Conservation (phyloP, 1,284 basidiomycete genomes). For the Cryptococcus sp. region DNA sequence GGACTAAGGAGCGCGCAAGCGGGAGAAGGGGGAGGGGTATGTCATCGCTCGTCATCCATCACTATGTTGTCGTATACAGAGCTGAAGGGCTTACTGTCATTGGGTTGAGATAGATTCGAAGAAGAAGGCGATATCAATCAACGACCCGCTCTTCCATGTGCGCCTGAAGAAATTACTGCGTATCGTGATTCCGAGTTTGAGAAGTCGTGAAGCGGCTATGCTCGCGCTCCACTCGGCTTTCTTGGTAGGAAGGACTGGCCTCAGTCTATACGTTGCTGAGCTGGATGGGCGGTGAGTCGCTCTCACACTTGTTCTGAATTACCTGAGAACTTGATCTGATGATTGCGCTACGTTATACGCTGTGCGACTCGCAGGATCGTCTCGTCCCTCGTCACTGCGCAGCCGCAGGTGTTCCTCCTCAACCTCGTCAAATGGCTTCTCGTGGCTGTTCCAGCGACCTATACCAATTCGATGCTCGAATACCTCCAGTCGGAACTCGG, state of each 20-base stretch:
- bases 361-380: constrained; percentile 68
- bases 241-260: constrained; percentile 82
- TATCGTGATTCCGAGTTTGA: constrained; percentile 84
- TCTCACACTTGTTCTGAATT: constrained; percentile 62
- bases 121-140: constrained; percentile 55
- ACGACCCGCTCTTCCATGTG: constrained; percentile 83
- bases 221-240: constrained; percentile 84
- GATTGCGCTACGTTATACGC: constrained; percentile 28
- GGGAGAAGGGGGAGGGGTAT: constrained; percentile 22
- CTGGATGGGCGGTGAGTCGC: constrained; percentile 80
- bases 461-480: constrained; percentile 94
- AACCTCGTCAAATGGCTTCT: constrained; percentile 89
- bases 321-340: constrained; percentile 71
- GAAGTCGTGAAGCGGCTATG: constrained; percentile 82
- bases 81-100: background rate
- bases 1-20: constrained; percentile 12
- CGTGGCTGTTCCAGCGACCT: constrained; percentile 93
- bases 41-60: background rate
- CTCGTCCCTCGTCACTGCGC: constrained; percentile 87
- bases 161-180: constrained; percentile 74
- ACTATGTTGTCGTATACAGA: background rate
- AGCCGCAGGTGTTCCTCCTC: constrained; percentile 73
- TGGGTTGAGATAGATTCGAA: background rate
- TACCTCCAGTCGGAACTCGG: constrained; percentile 93
- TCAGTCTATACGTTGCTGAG: constrained; percentile 93